These are phyloP conservation scores for Fabrea salina DNA, from an alignment of 169 alveolate species.

Conservation along the genomic window DNA sequence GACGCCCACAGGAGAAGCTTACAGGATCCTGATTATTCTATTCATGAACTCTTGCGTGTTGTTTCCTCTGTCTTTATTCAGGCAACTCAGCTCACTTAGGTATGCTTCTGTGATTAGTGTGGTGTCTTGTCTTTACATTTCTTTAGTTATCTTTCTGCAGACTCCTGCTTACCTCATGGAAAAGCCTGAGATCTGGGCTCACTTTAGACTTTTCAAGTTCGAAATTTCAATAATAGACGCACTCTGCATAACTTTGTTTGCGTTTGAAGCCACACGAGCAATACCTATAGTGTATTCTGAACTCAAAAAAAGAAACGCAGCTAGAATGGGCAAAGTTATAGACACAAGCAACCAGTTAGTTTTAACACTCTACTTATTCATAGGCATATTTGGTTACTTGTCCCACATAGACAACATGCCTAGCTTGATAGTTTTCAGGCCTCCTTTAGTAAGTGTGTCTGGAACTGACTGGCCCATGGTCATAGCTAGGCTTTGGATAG, in stretches of 20 bases:
- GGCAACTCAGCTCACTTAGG: neutral
- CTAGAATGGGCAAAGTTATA: neutral
- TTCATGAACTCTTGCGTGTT: neutral
- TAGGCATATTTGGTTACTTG: slow-evolving; percentile 14
- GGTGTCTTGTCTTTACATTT: neutral
- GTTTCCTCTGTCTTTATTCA: slow-evolving; percentile 9
- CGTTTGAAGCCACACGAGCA: neutral
- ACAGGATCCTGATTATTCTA: neutral
- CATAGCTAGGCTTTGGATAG: neutral
- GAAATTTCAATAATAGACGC: neutral
- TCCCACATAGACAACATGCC: slow-evolving; percentile 16
- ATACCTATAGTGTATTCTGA: slow-evolving; percentile 7
- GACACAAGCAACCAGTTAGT: neutral
- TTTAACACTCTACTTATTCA: neutral
- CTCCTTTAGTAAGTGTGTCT: neutral
- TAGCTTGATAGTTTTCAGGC: neutral
- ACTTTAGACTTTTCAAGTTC: neutral
- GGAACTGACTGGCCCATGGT: slow-evolving; percentile 12
- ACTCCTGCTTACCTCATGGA: neutral
- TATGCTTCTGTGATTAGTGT: slow-evolving; percentile 15
- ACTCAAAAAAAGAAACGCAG: neutral
- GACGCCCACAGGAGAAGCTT: neutral
- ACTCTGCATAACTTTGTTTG: neutral
- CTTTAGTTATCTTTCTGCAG: neutral
- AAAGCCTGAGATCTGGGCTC: neutral